These are phyloP conservation scores for Fusarium mundagurra DNA, from an alignment of 2,329 filamentous ascomycete genomes.

Conservation along the genomic window DNA sequence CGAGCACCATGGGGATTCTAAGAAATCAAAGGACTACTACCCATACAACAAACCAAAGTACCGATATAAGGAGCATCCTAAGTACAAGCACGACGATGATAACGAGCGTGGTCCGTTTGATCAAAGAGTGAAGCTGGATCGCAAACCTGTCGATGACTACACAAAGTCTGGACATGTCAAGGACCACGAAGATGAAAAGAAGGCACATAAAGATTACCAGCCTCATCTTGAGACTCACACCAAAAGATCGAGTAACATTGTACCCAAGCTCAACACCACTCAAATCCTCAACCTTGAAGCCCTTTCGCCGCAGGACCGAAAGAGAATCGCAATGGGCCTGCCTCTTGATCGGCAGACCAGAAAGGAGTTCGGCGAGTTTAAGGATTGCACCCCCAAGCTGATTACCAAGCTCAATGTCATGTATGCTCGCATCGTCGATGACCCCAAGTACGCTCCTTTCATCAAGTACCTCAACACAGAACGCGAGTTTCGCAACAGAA, in stretches of 20 bases:
- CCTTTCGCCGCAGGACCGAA: not conserved
- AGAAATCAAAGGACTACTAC: not conserved
- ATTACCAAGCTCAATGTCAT: slow-evolving; percentile 16
- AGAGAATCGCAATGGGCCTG: not conserved
- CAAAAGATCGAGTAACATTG: not conserved
- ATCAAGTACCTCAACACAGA: not conserved
- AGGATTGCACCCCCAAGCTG: not conserved
- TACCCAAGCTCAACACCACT: not conserved
- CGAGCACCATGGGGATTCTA: not conserved
- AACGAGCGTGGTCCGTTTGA: not conserved
- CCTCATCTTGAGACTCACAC: not conserved
- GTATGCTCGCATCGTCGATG: not conserved
- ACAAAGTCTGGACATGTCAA: not conserved
- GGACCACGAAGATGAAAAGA: not conserved
- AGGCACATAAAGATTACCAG: not conserved
- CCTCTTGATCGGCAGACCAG: not conserved
- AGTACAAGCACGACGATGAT: not conserved
- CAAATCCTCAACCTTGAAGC: slow-evolving; percentile 12
- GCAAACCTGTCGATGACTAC: not conserved
- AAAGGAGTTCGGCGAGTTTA: not conserved
- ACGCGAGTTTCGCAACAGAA: not conserved
- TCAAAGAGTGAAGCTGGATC: not conserved
- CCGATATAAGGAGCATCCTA: not conserved
- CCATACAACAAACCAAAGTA: not conserved
- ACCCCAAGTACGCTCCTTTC: not conserved